These are phyloP conservation scores for Dissophora globulifera DNA, from an alignment of 192 early-diverging fungal species.

Conservation along the genomic window DNA sequence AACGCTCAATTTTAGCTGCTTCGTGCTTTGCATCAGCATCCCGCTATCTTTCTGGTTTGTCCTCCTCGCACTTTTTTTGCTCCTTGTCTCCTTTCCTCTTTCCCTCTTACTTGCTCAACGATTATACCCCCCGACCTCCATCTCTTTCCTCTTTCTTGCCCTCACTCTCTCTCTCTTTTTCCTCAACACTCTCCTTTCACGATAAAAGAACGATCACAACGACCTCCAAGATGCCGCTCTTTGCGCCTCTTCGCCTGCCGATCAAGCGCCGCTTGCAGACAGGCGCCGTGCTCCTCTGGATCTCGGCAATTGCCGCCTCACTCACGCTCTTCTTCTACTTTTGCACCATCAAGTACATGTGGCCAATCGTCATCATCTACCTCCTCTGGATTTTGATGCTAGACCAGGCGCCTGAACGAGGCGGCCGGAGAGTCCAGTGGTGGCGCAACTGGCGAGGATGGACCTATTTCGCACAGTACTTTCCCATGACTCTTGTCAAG, in stretches of 20 bases:
- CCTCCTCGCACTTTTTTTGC: no score
- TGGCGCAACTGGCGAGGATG: conserved; percentile 69
- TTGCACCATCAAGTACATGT: conserved; percentile 58
- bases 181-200: conserved; percentile 8
- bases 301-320: conserved; percentile 59
- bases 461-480: conserved; percentile 84
- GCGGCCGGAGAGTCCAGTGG: conserved; percentile 70
- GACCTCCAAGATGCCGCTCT: conserved; percentile 36
- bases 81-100: no score
- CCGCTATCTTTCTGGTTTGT: no score
- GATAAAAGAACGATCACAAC: neutral
- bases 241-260: conserved; percentile 73
- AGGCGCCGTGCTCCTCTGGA: conserved; percentile 68
- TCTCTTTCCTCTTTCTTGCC: neutral
- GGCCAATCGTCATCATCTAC: conserved; percentile 74
- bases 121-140: no score
- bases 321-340: conserved; percentile 69
- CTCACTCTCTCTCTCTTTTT: neutral
- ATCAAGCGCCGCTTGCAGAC: conserved; percentile 74
- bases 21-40: no score
- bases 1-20: no score
- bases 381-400: conserved; percentile 75
- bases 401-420: conserved; percentile 79
- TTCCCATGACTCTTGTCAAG: conserved; percentile 82
- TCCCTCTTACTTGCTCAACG: no score